Conservation (phyloP, 1,284 basidiomycete genomes). For the Phaffia rhodozyma region DNA sequence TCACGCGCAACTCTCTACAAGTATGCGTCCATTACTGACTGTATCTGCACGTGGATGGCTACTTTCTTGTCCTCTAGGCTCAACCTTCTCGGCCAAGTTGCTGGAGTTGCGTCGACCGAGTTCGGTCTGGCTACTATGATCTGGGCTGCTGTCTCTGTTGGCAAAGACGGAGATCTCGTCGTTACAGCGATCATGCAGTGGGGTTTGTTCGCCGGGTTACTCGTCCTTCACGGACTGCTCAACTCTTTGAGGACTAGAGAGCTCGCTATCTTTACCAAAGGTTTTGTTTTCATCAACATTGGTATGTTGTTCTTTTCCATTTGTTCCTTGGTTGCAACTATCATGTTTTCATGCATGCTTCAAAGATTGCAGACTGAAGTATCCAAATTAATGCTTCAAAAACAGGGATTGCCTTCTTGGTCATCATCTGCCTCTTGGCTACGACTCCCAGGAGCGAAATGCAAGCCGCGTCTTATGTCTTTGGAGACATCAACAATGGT, state of each 20-base stretch:
- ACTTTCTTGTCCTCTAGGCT: slow-evolving; percentile 39
- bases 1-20: slow-evolving; percentile 23
- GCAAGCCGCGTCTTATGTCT: slow-evolving; percentile 66
- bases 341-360: no score
- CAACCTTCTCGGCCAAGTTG: slow-evolving; percentile 61
- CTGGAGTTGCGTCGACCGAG: slow-evolving; percentile 46
- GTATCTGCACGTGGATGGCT: no score
- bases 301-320: slow-evolving; percentile 33
- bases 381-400: neutral
- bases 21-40: slow-evolving; percentile 15
- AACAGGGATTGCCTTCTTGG: slow-evolving; percentile 34
- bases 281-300: slow-evolving; percentile 79
- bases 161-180: slow-evolving; percentile 29
- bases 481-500: slow-evolving; percentile 37
- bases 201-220: slow-evolving; percentile 57
- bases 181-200: slow-evolving; percentile 45
- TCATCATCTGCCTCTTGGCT: slow-evolving; percentile 73
- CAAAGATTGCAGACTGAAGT: neutral
- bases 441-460: slow-evolving; percentile 65
- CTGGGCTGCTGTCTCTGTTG: slow-evolving; percentile 37
- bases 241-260: slow-evolving; percentile 72
- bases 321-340: slow-evolving; percentile 6
- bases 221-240: slow-evolving; percentile 52
- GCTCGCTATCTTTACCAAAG: slow-evolving; percentile 62
- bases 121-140: slow-evolving; percentile 85